phyloP scores from a whole-genome alignment of 371 early-diverging fungal genomes.

The Amoeboradix gromovi region DNA sequence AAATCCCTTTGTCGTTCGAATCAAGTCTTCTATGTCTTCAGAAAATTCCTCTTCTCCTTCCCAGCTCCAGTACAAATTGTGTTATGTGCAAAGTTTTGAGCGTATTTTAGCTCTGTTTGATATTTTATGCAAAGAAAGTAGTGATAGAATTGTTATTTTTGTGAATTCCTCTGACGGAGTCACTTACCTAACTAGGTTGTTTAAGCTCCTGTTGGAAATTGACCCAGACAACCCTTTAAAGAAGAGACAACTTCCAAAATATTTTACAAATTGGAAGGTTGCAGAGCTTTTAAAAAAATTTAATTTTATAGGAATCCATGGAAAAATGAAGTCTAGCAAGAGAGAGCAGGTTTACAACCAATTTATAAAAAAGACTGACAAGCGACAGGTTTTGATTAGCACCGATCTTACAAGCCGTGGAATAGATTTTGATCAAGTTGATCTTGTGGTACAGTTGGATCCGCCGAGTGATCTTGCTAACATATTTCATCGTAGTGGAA shows the following conservation, averaged over 20 bases:
- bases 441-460: slow-evolving; percentile 83
- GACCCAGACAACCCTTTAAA: background rate
- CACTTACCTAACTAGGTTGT: background rate
- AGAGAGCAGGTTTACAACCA: background rate
- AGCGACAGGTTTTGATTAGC: slow-evolving; percentile 33
- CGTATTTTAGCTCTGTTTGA: background rate
- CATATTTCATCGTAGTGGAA: slow-evolving; percentile 89
- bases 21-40: background rate
- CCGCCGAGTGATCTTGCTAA: slow-evolving; percentile 59
- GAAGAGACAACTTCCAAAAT: background rate
- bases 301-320: background rate
- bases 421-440: slow-evolving; percentile 50
- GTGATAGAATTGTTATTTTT: background rate
- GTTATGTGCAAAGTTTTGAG: background rate
- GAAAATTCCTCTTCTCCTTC: background rate
- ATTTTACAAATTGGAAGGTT: background rate
- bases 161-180: background rate
- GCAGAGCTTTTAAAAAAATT: background rate
- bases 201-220: background rate
- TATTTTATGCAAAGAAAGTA: background rate
- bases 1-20: background rate
- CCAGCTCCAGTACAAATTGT: background rate
- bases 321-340: background rate
- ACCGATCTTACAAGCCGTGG: slow-evolving; percentile 97
- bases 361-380: background rate